Evolutionary conservation across 108 stramenopile genomes (phyloP), one percentile per base, ranked within the genome.

Genomic region (Fragilaria crotonensis): DNA sequence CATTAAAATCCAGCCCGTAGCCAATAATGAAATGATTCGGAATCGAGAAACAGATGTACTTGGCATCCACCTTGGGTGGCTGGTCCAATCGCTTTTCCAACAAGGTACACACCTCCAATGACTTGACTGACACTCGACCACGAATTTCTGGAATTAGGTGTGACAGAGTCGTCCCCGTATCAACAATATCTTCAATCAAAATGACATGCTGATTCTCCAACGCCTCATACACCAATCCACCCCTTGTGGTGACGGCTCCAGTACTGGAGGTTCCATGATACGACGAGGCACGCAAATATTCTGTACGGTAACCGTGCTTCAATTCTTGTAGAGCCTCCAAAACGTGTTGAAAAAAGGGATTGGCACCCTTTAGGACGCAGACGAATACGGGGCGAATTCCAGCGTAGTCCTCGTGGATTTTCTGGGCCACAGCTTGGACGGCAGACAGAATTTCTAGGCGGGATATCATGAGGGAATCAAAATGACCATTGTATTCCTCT

Each of bases 171-270:
- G 73, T 71, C 33, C 83, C 79, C 4, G 83, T 85, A 71, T 85
- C 83, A 5, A 85, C 45, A 60, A 85, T 85, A 71, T 85, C 83
- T 63, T 85, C 83, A 17, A 85, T 66, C 29, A 85, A 30, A 17
- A 85, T 59, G 33, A 85, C 72, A 57, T 77, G 68, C 45, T 68
- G 60, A 1, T 33, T 62, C 20, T 75, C 36, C 28, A 84, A 45
- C 32, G 31, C 26, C 44, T 67, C 52, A n/a, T 48, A 59, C 14
- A 66, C 59, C 23, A 76, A 36, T 33, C 55, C 75, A 31, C 59
- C 65, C 11, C 60, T 60, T 4, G 72, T 33, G 52, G 72, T 55
- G 3, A 84, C 64, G 4, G 61, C 60, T 21, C 78, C 78, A 27
- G 64, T 72, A 0, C 78, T 58, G 2, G 28, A 26, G 0, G 58